Percentiles rank a stretch among this genome's conserved stretches.
Evolutionary conservation across 31 red algal species (phyloP).

Genomic region (Endocladia muricata): DNA sequence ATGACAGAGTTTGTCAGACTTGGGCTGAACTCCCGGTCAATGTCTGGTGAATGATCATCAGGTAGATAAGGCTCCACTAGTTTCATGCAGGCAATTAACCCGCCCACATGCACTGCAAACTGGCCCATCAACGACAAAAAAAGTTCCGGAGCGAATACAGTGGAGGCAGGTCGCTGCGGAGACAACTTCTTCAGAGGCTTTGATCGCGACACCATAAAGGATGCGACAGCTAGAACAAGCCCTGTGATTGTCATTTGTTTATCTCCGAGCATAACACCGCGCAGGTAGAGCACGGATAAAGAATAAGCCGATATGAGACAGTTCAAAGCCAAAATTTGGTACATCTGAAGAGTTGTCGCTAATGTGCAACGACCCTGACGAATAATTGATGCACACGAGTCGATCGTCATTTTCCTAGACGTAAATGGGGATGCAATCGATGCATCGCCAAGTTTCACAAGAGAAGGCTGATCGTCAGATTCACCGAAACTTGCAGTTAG

Average conservation of each 20-base stretch:
- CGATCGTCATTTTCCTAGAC: conserved; percentile 89
- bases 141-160: conserved; percentile 85
- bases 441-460: conserved; percentile 98
- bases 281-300: conserved; percentile 90
- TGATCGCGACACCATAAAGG: conserved; percentile 85
- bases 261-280: conserved; percentile 93
- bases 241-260: conserved; percentile 92
- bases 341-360: conserved; percentile 96
- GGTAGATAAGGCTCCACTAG: conserved; percentile 70
- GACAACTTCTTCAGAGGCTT: conserved; percentile 95
- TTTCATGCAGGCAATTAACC: conserved; percentile 46
- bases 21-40: conserved; percentile 80
- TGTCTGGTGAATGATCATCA: conserved; percentile 39
- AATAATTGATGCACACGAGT: conserved; percentile 80
- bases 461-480: conserved; percentile 73
- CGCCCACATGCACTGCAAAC: conserved; percentile 82
- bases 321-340: conserved; percentile 95
- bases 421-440: conserved; percentile 99
- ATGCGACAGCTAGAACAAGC: conserved; percentile 77
- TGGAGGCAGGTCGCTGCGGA: conserved; percentile 71
- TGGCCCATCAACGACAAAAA: conserved; percentile 89
- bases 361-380: conserved; percentile 98
- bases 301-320: conserved; percentile 90
- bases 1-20: conserved; percentile 90
- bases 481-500: conserved; percentile 56